These are phyloP conservation scores for Diaporthe citrichinensis DNA, from an alignment of 2,329 filamentous ascomycete species.

Conservation along the genomic window DNA sequence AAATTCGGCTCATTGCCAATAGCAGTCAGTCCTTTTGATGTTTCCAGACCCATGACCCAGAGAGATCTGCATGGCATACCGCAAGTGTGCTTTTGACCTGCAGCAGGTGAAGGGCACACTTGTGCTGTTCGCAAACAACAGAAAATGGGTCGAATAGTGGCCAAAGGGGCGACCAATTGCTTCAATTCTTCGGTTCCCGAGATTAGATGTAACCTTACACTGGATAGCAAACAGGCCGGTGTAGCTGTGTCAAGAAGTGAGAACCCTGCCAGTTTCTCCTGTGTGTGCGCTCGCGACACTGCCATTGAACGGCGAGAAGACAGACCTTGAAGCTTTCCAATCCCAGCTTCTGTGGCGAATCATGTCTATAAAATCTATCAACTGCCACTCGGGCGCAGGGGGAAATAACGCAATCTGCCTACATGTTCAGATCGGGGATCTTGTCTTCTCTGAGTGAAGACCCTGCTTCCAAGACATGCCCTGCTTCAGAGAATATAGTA, in stretches of 20 bases:
- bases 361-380: no score
- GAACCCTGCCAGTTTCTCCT: neutral
- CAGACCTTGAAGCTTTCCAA: no score
- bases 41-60: neutral
- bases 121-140: neutral
- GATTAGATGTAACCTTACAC: neutral
- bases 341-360: neutral
- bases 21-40: no score
- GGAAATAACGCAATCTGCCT: neutral
- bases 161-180: neutral
- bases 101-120: neutral
- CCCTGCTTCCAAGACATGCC: neutral
- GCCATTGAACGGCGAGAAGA: neutral
- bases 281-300: neutral
- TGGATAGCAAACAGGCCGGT: no score
- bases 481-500: no score
- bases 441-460: neutral
- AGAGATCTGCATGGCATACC: neutral
- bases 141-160: neutral
- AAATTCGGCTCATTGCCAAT: neutral
- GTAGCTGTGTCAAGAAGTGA: no score
- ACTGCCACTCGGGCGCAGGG: neutral
- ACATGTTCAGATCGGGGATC: neutral
- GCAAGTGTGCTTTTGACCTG: slow-evolving; percentile 2
- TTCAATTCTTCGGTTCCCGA: no score